Base-by-base conservation (phyloP, 2,329 filamentous ascomycete genomes). In the Alternaria burnsii region DNA sequence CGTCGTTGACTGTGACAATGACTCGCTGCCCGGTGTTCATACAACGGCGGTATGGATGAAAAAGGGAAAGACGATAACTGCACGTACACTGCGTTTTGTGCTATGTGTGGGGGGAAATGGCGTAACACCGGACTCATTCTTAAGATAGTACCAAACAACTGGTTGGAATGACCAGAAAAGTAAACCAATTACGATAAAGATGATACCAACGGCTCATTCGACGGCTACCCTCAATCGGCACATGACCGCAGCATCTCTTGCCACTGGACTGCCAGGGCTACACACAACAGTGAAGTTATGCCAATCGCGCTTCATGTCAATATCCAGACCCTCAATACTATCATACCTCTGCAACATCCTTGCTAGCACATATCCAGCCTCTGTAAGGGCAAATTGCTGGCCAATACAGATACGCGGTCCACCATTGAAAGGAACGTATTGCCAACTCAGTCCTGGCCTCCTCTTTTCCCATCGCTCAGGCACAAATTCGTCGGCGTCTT, bases 351-450 rank as follows among this genome's bases (percentile, higher is more conserved):
- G 52, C 5, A 50, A 0, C 26, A 62, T 22, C 10, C 60, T 34
- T n/a, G 56, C 55, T 26, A 65, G 32, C 22, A 58, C 54, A 46
- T 61, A 68, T 12, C 48, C 56, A 3, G 65, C 58, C 55, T 70
- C 65, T 9, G 66, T 70, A 32, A 71, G 59, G 1, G 66, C 66
- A 48, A 65, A 65, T 50, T 68, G 62, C 61, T 70, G 65, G 9
- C 67, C 69, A 41, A 67, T 41, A 41, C 70, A 67, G 24, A 71
- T 66, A 4, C 71, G 58, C 10, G 71, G 71, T 0, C 71, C 71
- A 7, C 69, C 70, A 11, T 68, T 71, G 50, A 73, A 73, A 6
- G 71, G 70, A 10, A 74, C 18, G 11, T 69, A 72, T 44, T 67
- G 66, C 66, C 64, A 71, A 0, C 57, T 65, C 5, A 20, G 34